Percentiles rank a stretch among this genome's conserved stretches.
Evolutionary conservation across 306 rosid genomes (phyloP).

Genomic region (Geum urbanum): DNA sequence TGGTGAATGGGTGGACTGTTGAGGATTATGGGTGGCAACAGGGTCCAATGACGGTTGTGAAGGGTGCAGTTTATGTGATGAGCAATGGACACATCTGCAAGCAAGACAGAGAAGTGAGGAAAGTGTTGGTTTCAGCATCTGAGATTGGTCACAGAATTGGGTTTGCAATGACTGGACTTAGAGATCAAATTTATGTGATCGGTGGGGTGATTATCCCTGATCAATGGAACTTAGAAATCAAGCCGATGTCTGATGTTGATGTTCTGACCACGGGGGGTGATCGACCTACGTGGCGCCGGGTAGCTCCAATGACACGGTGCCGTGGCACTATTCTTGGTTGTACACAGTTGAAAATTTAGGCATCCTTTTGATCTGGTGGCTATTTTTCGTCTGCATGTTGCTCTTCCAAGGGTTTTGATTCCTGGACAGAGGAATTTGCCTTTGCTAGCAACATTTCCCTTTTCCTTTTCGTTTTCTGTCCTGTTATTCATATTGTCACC

Average conservation of each 20-base stretch:
- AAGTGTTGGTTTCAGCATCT: slow-evolving; percentile 58
- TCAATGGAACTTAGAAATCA: slow-evolving; percentile 65
- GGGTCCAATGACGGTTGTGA: slow-evolving; percentile 84
- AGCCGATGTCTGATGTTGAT: slow-evolving; percentile 81
- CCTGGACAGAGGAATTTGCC: slow-evolving; percentile 25
- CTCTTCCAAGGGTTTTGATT: slow-evolving; percentile 8
- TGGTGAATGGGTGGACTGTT: slow-evolving; percentile 63
- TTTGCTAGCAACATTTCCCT: slow-evolving; percentile 37
- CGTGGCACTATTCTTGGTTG: slow-evolving; percentile 87
- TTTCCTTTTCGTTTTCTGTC: slow-evolving; percentile 32
- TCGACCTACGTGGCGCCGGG: slow-evolving; percentile 81
- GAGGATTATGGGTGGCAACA: slow-evolving; percentile 81
- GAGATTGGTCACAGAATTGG: slow-evolving; percentile 85
- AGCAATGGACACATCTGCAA: slow-evolving; percentile 63
- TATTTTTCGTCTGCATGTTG: slow-evolving; percentile 24
- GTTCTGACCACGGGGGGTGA: slow-evolving; percentile 67
- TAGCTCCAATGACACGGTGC: slow-evolving; percentile 81
- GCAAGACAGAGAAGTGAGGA: slow-evolving; percentile 52
- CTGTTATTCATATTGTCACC: slow-evolving; percentile 39
- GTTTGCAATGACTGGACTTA: slow-evolving; percentile 71
- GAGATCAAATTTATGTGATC: slow-evolving; percentile 67
- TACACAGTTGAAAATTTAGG: slow-evolving; percentile 79
- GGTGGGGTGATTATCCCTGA: slow-evolving; percentile 92
- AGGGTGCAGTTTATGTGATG: slow-evolving; percentile 74
- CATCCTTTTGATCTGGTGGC: slow-evolving; percentile 21